Percentiles rank a stretch among this genome's conserved stretches.
Conservation (phyloP, 306 rosid genomes). For the Malus domestica region DNA sequence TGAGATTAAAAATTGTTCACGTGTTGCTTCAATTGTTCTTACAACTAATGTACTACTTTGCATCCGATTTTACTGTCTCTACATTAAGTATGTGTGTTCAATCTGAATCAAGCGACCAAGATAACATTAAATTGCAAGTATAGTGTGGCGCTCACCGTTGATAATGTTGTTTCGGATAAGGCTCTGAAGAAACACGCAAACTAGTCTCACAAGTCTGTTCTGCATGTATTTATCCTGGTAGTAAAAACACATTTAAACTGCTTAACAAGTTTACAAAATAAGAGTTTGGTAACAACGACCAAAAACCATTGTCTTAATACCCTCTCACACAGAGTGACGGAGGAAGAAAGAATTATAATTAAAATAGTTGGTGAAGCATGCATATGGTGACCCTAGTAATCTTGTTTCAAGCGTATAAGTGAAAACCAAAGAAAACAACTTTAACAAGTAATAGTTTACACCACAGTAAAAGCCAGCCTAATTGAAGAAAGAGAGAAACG, state of each 20-base stretch:
- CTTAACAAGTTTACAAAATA: background rate
- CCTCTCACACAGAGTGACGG: background rate
- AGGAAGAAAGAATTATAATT: background rate
- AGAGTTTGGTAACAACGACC: background rate
- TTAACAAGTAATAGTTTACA: background rate
- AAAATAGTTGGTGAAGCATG: background rate
- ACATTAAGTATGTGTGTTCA: background rate
- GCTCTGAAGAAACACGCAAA: conserved; percentile 93
- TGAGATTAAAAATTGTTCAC: background rate
- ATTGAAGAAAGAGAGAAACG: background rate
- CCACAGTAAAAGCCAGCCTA: background rate
- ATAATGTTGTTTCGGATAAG: conserved; percentile 91
- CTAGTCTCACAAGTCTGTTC: conserved; percentile 96
- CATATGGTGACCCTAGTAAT: background rate
- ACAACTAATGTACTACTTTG: background rate
- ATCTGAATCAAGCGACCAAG: background rate
- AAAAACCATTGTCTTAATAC: background rate
- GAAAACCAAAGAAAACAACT: background rate
- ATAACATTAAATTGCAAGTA: background rate
- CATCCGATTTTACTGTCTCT: background rate
- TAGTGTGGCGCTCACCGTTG: conserved; percentile 58
- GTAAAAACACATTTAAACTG: background rate
- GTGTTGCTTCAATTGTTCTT: background rate
- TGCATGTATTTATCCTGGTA: conserved; percentile 98
- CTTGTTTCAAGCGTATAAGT: no score